phyloP scores from a whole-genome alignment of 768 basidiomycete species.

The Sporobolomyces phaffii region DNA sequence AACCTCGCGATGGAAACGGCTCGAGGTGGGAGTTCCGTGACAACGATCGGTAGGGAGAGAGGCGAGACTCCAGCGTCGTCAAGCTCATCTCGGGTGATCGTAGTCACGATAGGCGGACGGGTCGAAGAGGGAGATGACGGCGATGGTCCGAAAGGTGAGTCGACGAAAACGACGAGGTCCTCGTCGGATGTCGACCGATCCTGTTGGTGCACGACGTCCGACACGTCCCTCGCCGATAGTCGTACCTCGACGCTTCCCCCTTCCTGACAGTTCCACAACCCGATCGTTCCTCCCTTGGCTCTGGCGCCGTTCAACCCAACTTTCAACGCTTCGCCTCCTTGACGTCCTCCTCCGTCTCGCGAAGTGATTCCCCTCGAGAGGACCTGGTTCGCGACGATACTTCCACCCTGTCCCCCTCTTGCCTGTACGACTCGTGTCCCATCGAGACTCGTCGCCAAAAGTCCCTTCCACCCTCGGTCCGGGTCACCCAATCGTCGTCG shows the following conservation, averaged over 20 bases:
- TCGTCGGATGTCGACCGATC: neutral
- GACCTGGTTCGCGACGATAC: conserved; percentile 1
- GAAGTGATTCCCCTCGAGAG: neutral
- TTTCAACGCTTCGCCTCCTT: conserved; percentile 16
- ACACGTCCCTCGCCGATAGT: conserved; percentile 28
- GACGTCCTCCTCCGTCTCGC: no score
- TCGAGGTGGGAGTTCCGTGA: neutral
- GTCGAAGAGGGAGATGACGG: neutral
- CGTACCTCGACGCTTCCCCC: neutral
- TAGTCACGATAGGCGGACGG: neutral
- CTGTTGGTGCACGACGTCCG: conserved; percentile 9
- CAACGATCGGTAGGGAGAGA: neutral
- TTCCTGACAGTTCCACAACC: conserved; percentile 34
- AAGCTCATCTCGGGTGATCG: neutral
- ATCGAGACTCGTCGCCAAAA: neutral
- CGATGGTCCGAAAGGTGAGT: neutral
- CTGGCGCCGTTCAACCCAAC: conserved; percentile 10
- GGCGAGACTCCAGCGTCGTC: neutral
- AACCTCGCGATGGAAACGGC: conserved; percentile 3
- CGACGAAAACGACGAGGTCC: neutral
- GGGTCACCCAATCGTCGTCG: neutral
- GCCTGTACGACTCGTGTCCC: conserved; percentile 8
- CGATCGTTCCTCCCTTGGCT: conserved; percentile 27
- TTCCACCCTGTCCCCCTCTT: neutral
- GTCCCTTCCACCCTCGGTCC: neutral